Base-by-base conservation (phyloP, 495 filamentous ascomycete genomes). In the Lasiosphaeria hispida region DNA sequence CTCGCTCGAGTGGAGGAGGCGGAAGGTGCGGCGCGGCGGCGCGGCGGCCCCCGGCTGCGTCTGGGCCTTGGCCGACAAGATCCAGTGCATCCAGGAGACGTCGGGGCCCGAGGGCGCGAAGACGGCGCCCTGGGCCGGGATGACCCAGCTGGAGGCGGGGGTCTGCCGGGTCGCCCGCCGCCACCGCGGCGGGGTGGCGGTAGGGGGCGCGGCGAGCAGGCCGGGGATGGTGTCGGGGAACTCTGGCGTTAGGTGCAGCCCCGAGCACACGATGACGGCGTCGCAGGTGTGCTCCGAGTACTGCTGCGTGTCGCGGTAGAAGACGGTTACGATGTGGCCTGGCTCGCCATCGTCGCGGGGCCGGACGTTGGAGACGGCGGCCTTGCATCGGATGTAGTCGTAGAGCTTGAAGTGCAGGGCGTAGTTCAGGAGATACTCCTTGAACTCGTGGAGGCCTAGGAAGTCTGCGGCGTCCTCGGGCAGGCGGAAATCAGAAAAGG, bases 251-350 rank as follows among this genome's bases (percentile, higher is more conserved):
- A 71, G 64, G 48, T 74, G 70, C 4, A 75, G 60, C 10, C 72
- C 73, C 9, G 69, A 69, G 39, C 72, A 76, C 17, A 76, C 64
- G 13, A 71, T 71, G 3, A 73, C 17, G 11, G 67, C 67, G 57
- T 73, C 70, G 43, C 69, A 70, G 10, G 60, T 51, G 45, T 62
- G 66, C n/a, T 47, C 39, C 18, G 35, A 11, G 13, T 18, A 55
- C 18, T 48, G 42, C 2, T 55, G 30, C 0, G 42, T 18, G 14
- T 57, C 15, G 5, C 41, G 14, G 6, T 62, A 19, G 3, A 39
- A 23, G 1, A 38, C 37, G 71, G 30, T 43, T 34, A 73, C 39
- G 33, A 67, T 14, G 35, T 73, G 70, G 3, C 61, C 57, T 3
- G 15, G 52, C 53, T 13, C 39, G 30, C 13, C 37, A n/a, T 11